These are phyloP conservation scores for Pythium diclinum DNA, from an alignment of 352 stramenopile species.

Conservation along the genomic window DNA sequence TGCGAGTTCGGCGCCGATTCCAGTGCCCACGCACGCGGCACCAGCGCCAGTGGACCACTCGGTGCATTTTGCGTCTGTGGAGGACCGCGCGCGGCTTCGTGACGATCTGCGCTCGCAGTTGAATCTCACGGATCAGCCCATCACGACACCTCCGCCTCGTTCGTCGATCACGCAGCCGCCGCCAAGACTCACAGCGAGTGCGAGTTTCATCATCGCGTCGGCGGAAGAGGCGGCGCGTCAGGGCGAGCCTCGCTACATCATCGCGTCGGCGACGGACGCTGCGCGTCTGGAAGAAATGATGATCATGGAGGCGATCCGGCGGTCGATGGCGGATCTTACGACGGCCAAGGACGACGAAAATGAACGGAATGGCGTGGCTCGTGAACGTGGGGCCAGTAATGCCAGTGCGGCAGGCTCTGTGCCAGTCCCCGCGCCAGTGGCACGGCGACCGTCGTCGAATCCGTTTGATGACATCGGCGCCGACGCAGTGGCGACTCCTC, in stretches of 20 bases:
- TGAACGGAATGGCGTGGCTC: slow-evolving; percentile 1
- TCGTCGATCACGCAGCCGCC: slow-evolving; percentile 12
- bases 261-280: slow-evolving; percentile 48
- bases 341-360: slow-evolving; percentile 35
- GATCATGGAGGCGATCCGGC: slow-evolving; percentile 78
- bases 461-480: slow-evolving; percentile 16
- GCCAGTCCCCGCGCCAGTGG: neutral
- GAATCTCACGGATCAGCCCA: slow-evolving; percentile 49
- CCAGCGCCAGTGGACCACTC: slow-evolving; percentile 14
- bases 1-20: neutral
- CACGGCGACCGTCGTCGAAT: slow-evolving; percentile 24
- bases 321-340: slow-evolving; percentile 66
- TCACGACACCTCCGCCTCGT: slow-evolving; percentile 36
- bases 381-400: neutral
- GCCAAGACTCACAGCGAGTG: neutral
- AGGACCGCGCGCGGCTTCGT: slow-evolving; percentile 70
- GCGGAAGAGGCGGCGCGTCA: slow-evolving; percentile 24
- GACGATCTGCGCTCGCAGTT: slow-evolving; percentile 70
- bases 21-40: slow-evolving; percentile 26
- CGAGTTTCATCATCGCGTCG: slow-evolving; percentile 26
- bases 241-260: slow-evolving; percentile 25
- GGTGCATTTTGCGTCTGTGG: slow-evolving; percentile 52
- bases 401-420: neutral
- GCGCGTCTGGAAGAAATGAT: slow-evolving; percentile 73
- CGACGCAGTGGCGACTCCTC: neutral